Percentiles rank a stretch among this genome's conserved stretches.
Conservation (phyloP, 768 basidiomycete species). For the Leccinum incarnatum region DNA sequence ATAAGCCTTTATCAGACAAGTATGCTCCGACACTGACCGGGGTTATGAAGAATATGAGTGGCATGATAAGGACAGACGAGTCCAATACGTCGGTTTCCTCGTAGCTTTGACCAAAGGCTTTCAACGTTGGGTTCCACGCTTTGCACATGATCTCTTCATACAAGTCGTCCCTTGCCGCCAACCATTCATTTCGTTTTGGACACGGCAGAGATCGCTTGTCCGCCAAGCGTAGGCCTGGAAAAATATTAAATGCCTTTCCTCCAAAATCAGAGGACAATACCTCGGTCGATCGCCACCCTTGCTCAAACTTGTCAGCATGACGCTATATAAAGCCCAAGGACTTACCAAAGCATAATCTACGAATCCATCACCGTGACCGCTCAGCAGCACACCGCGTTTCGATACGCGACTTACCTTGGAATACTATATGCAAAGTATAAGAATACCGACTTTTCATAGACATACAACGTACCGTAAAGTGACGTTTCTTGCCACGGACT, state of each 20-base stretch:
- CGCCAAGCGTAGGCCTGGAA: conserved; percentile 77
- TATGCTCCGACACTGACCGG: conserved; percentile 45
- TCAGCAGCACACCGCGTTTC: conserved; percentile 6
- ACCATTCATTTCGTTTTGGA: conserved; percentile 69
- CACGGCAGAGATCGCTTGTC: conserved; percentile 94
- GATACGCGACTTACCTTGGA: conserved; percentile 57
- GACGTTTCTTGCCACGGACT: conserved; percentile 78
- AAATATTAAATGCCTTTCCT: neutral
- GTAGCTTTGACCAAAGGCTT: conserved; percentile 85
- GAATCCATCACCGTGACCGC: neutral
- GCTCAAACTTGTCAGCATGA: conserved; percentile 1
- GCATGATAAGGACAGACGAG: conserved; percentile 88
- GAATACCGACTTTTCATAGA: neutral
- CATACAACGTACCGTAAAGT: conserved; percentile 69
- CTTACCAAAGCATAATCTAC: conserved; percentile 88
- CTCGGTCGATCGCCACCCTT: conserved; percentile 95
- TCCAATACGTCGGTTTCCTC: conserved; percentile 82
- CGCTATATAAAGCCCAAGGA: neutral
- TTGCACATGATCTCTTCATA: conserved; percentile 94
- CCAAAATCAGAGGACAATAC: conserved; percentile 25
- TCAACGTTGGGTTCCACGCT: conserved; percentile 73
- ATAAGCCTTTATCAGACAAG: conserved; percentile 1
- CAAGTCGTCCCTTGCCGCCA: conserved; percentile 69
- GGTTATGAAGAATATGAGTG: conserved; percentile 88
- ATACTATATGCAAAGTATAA: conserved; percentile 44